Evolutionary conservation across 192 early-diverging fungal species (phyloP).

Genomic region (Dimargaris xerosporica): DNA sequence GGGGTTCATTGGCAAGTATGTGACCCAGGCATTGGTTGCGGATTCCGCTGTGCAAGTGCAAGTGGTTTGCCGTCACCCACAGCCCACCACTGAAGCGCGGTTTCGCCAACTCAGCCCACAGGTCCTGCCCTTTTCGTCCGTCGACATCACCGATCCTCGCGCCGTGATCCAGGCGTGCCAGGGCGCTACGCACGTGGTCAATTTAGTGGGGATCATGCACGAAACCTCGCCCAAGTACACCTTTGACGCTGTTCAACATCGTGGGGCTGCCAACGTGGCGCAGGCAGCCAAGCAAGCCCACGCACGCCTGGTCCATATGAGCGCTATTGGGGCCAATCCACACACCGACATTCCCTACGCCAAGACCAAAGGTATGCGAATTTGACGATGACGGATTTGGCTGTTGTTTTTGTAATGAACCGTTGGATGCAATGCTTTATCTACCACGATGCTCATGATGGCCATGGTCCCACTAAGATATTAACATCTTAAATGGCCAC

Average conservation of each 20-base stretch:
- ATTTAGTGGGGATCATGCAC: conserved; percentile 24
- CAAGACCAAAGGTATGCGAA: conserved; percentile 19
- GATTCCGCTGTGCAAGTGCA: conserved; percentile 9
- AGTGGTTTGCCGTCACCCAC: conserved; percentile 9
- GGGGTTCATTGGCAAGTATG: conserved; percentile 18
- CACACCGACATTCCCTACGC: conserved; percentile 16
- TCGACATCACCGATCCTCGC: conserved; percentile 14
- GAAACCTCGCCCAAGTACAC: conserved; percentile 17
- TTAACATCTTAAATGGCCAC: not conserved
- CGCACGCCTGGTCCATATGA: conserved; percentile 17
- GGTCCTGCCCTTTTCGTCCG: conserved; percentile 7
- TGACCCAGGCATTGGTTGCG: conserved; percentile 12
- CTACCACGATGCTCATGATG: not conserved
- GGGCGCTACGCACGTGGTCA: conserved; percentile 15
- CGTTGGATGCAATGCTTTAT: not conserved
- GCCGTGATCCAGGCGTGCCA: conserved; percentile 13
- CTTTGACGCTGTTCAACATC: conserved; percentile 19
- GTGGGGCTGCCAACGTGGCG: conserved; percentile 19
- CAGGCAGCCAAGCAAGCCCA: conserved; percentile 12
- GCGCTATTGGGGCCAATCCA: conserved; percentile 21
- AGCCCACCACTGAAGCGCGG: not conserved
- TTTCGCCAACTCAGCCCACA: not conserved
- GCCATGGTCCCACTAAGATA: not conserved
- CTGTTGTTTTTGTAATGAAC: not conserved
- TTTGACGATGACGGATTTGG: not conserved